Conservation (phyloP, 2,329 filamentous ascomycete genomes). For the Fusarium pseudonygamai region DNA sequence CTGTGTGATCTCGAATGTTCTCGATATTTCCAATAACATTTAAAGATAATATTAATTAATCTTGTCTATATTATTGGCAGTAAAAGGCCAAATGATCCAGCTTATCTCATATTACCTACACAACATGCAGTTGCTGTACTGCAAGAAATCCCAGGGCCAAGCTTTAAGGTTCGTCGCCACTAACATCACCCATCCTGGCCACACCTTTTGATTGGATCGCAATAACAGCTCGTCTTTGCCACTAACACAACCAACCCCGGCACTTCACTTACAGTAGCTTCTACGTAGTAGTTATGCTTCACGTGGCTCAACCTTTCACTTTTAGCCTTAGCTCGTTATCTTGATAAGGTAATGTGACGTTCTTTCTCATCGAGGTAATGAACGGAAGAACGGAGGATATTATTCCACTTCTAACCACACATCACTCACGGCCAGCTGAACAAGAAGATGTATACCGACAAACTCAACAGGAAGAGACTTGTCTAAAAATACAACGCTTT, state of each 20-base stretch:
- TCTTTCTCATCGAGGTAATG: not conserved
- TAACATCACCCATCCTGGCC: not conserved
- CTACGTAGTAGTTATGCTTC: not conserved
- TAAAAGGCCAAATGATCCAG: not conserved
- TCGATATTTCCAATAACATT: not conserved
- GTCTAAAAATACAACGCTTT: not conserved
- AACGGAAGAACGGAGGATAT: not conserved
- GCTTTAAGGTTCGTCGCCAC: conserved; percentile 8
- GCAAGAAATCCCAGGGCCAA: not conserved
- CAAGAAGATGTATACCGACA: not conserved
- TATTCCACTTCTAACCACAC: not conserved
- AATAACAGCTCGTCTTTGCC: conserved; percentile 18
- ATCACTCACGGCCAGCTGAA: not conserved
- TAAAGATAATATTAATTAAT: not conserved
- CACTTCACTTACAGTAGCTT: not conserved
- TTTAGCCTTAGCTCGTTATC: not conserved
- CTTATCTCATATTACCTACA: not conserved
- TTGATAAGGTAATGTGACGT: not conserved
- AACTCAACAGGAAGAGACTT: not conserved
- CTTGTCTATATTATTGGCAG: not conserved
- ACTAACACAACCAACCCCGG: conserved; percentile 1
- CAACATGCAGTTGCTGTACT: not conserved
- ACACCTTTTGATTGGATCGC: conserved; percentile 8
- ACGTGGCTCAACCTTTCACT: not conserved
- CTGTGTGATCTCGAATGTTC: conserved; percentile 3